Evolutionary conservation across 2,329 filamentous ascomycete species (phyloP), one percentile per base, ranked within the genome.

Genomic region (Exophiala calicioides): DNA sequence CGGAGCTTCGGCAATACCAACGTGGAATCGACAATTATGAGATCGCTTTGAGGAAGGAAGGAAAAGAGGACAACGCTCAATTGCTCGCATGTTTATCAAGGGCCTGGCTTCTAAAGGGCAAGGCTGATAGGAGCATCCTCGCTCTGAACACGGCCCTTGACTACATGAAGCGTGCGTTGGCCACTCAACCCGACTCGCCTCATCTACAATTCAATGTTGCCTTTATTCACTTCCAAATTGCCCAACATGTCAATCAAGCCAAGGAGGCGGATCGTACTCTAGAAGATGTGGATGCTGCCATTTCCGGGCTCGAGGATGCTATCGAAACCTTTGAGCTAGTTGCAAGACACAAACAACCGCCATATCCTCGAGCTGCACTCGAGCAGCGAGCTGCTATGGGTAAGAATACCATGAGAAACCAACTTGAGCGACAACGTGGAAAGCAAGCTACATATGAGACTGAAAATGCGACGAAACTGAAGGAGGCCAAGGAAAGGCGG

Each of bases 371-470:
- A 59, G 79, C 86, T 50, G 89, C 96, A 58, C 81, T 98, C 26
- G 91, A 97, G 66, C 88, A 94, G 69, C 89, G 94, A 63, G 91
- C 93, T 32, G 95, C 88, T 75, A 98, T 98, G 93, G 90, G 89
- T 56, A 84, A 86, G 51, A 95, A 96, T 65, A 98, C 94, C 1
- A 88, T 95, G 71, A 85, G 88, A 56, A 90, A 88, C 60, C 91
- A 98, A 66, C 80, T 98, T 9, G 88, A 94, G 61, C 84, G 90
- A 60, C 86, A 88, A 3, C 81, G 91, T 36, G 84, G 88, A 56
- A 85, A 81, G 57, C 93, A 98, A 66, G 85, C 81, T 53, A 88
- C 94, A 54, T 97, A 95, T 67, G 93, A 98, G 66, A 85, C 90
- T 60, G 89, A 88, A 73, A 96, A 97, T 65, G 88, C 90, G 26